These are phyloP conservation scores for Exophiala lecanii-corni DNA, from an alignment of 2,329 filamentous ascomycete species.

Conservation along the genomic window DNA sequence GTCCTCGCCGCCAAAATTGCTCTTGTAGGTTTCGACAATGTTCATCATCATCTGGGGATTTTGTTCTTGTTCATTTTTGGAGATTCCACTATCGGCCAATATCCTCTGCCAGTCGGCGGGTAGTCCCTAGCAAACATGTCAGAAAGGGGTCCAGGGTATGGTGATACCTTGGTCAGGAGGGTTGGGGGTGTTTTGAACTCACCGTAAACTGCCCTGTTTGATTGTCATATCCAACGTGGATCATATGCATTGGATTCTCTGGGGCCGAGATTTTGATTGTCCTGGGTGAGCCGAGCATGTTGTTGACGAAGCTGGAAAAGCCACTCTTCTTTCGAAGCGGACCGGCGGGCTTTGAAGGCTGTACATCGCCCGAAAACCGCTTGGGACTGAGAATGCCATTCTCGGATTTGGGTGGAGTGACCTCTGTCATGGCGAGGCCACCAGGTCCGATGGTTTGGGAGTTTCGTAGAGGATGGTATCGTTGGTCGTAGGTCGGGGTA, in stretches of 20 bases:
- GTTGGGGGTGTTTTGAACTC: slow-evolving; percentile 37
- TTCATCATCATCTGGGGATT: slow-evolving; percentile 94
- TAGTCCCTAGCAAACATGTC: slow-evolving; percentile 63
- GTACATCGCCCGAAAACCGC: slow-evolving; percentile 45
- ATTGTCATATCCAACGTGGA: slow-evolving; percentile 96
- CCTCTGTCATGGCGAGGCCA: slow-evolving; percentile 50
- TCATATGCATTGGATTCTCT: slow-evolving; percentile 95
- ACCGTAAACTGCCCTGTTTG: slow-evolving; percentile 94
- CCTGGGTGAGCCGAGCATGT: slow-evolving; percentile 75
- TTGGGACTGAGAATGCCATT: slow-evolving; percentile 60
- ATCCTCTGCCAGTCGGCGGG: slow-evolving; percentile 97
- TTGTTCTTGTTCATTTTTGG: slow-evolving; percentile 90
- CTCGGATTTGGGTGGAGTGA: slow-evolving; percentile 40
- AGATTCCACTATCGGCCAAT: slow-evolving; percentile 91
- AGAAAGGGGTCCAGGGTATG: too few species aligned
- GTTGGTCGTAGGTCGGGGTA: slow-evolving; percentile 53
- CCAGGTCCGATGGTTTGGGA: slow-evolving; percentile 49
- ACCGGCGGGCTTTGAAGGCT: slow-evolving; percentile 40
- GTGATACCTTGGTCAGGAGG: background rate
- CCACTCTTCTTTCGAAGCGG: slow-evolving; percentile 74
- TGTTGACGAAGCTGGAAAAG: slow-evolving; percentile 83
- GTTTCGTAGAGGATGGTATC: slow-evolving; percentile 57
- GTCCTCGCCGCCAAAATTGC: slow-evolving; percentile 73
- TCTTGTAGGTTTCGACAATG: slow-evolving; percentile 95
- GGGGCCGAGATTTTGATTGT: slow-evolving; percentile 94